Base-by-base conservation (phyloP, 2,329 filamentous ascomycete species). In the Colletotrichum karsti region DNA sequence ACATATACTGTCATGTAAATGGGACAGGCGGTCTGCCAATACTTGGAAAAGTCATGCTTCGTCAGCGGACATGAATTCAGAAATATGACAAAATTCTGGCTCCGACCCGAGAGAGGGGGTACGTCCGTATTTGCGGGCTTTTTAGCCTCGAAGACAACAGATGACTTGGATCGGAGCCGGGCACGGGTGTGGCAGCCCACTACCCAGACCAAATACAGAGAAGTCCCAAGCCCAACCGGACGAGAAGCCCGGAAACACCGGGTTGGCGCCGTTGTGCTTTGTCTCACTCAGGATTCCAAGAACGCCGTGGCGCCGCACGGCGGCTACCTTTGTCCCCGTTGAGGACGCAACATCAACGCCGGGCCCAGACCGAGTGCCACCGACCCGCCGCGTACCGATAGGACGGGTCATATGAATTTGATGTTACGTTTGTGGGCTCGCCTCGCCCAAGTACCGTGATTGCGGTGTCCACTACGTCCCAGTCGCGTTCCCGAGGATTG, bases 241-340 rank as follows among this genome's bases (percentile, higher is more conserved):
- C 35, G 20, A 10, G 20, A 39, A 30, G 18, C 28, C 46, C 60
- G 60, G 53, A 64, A 64, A 24, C 60, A 39, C 28, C 28, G 18
- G 53, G 22, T 13, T 18, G 12, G 35, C 51, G 53, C 64, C 64
- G 64, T 63, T 67, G 28, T 20, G 35, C 60, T 64, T 64, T 64
- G 60, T 64, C 53, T 58, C 18, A 15, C 20, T 13, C 18, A 20
- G 26, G 24, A 37, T 26, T 33, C 8, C 22, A 10, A 7, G 7
- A 15, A 28, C 59, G 64, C 58, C 42, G 51, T 48, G 22, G 30
- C 58, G 63, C 39, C 33, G 48, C 30, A 24, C 28, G 28, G 58
- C 53, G 60, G 30, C 35, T 12, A 42, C 18, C 60, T 67, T 58
- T 58, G 53, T 58, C 15, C 44, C 20, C 13, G 20, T 33, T 22